A percentile compares a stretch with the other conserved stretches of the same genome.
Conservation (phyloP, 1,139 yeast genomes). For the Yamadazyma mexicana region DNA sequence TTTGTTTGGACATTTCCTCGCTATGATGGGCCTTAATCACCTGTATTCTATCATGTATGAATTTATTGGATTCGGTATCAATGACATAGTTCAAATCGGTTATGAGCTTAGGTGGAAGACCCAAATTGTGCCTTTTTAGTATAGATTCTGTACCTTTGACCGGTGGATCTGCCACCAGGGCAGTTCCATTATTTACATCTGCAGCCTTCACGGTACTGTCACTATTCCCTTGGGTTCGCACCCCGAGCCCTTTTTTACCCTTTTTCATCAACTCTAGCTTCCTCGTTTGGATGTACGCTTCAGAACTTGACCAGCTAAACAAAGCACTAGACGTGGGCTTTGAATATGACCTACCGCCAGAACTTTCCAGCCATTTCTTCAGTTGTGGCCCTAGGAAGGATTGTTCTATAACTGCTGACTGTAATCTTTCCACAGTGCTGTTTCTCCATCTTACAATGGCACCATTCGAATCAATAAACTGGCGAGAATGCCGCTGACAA, state of each 20-base stretch:
- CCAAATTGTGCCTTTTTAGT: slow-evolving; percentile 8
- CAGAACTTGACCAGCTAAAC: slow-evolving; percentile 48
- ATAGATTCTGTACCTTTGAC: slow-evolving; percentile 1
- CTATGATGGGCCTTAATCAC: slow-evolving; percentile 40
- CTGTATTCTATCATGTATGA: slow-evolving; percentile 41
- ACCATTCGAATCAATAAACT: slow-evolving; percentile 27
- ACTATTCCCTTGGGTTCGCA: too few species aligned
- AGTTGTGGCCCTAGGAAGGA: slow-evolving; percentile 24
- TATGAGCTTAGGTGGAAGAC: slow-evolving; percentile 20
- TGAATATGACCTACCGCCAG: slow-evolving; percentile 8
- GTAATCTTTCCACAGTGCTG: slow-evolving; percentile 24
- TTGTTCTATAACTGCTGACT: slow-evolving; percentile 27
- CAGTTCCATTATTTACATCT: too few species aligned
- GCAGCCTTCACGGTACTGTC: background rate
- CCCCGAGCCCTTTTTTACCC: slow-evolving; percentile 2
- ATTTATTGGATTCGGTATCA: slow-evolving; percentile 39
- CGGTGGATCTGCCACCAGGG: background rate
- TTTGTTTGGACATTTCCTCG: slow-evolving; percentile 37
- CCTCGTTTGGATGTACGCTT: slow-evolving; percentile 36
- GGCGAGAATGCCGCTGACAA: slow-evolving; percentile 37
- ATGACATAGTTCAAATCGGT: slow-evolving; percentile 29
- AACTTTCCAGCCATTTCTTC: slow-evolving; percentile 10
- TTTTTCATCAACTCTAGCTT: slow-evolving; percentile 25
- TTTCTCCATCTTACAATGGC: slow-evolving; percentile 30
- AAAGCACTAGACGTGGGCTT: slow-evolving; percentile 31